A percentile compares a stretch with the other conserved stretches of the same genome.
Conservation (phyloP, 129 eudicot species). For the Flaveria sonorensis region DNA sequence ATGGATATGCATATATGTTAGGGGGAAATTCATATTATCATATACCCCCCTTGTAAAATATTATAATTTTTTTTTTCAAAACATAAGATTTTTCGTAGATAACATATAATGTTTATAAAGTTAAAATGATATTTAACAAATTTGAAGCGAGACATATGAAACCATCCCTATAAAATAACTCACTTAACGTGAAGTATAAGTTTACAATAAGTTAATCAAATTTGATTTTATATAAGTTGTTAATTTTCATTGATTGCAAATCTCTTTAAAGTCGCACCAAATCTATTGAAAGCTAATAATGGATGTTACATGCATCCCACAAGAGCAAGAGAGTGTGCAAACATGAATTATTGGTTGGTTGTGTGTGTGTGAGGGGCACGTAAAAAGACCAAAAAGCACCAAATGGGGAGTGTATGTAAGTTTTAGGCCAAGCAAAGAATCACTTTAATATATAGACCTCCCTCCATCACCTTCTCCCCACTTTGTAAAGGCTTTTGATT, state of each 20-base stretch:
- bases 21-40: too few species aligned
- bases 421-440: slow-evolving; percentile 39
- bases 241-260: neutral
- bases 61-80: too few species aligned
- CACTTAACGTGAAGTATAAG: too few species aligned
- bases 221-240: neutral
- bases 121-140: too few species aligned
- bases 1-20: too few species aligned
- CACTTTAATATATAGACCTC: slow-evolving; percentile 36
- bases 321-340: slow-evolving; percentile 31
- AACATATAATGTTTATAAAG: too few species aligned
- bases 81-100: too few species aligned
- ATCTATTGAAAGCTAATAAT: slow-evolving; percentile 24
- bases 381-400: slow-evolving; percentile 29
- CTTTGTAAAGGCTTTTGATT: slow-evolving; percentile 3
- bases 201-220: neutral
- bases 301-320: slow-evolving; percentile 37
- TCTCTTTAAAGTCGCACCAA: neutral
- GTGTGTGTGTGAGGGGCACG: slow-evolving; percentile 43
- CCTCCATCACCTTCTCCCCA: slow-evolving; percentile 30
- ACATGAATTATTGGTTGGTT: slow-evolving; percentile 34
- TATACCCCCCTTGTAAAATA: too few species aligned
- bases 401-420: slow-evolving; percentile 29
- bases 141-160: too few species aligned
- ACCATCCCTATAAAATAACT: too few species aligned